Evolutionary conservation across 2,329 filamentous ascomycete species (phyloP), one percentile per base, ranked within the genome.

Genomic region (Immersiporthe knoxdaviesiana): DNA sequence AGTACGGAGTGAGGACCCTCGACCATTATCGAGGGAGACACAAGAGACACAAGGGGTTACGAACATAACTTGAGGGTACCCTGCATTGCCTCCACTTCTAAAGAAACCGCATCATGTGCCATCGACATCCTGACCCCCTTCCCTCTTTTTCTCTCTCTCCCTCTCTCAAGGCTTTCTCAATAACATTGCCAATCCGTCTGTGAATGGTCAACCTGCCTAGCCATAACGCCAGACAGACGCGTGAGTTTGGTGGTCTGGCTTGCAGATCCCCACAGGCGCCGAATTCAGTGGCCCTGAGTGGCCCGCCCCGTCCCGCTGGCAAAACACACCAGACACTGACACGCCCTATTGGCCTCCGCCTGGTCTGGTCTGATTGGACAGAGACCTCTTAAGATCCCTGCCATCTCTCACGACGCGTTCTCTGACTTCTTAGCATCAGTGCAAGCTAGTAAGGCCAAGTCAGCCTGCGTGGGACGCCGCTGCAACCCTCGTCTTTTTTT

Each of bases 311-410:
- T 52, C 52, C 66, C 60, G 39, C 61, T 27, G 24, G 16, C 60
- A 47, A 60, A 63, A 58, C 52, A 58, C 58, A 62, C 59, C 21
- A 39, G 4, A 35, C 10, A 4, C 44, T n/a, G 32, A 50, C n/a
- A 30, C 44, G 18, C 41, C 62, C n/a, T 18, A 3, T 37, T 27
- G 44, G 44, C 24, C 37, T 11, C 18, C 37, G 27, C 50, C 50
- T 50, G 58, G 18, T 7, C 24, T 12, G 27, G 2, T 65, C 69
- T 68, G 59, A 77, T 77, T 77, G 75, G 75, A 6, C 24, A 37
- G 27, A 63, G 71, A 37, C 47, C 74, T 75, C 74, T 76, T 75
- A 70, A 74, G 30, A 70, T 71, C 74, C 74, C 74, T 75, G 74
- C 65, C 24, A 58, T 66, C n/a, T 65, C 74, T 65, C 74, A 73